Percentiles rank a stretch among this genome's conserved stretches.
phyloP scores from a whole-genome alignment of 73 alveolate species.

The Tetrahymena elliotti region DNA sequence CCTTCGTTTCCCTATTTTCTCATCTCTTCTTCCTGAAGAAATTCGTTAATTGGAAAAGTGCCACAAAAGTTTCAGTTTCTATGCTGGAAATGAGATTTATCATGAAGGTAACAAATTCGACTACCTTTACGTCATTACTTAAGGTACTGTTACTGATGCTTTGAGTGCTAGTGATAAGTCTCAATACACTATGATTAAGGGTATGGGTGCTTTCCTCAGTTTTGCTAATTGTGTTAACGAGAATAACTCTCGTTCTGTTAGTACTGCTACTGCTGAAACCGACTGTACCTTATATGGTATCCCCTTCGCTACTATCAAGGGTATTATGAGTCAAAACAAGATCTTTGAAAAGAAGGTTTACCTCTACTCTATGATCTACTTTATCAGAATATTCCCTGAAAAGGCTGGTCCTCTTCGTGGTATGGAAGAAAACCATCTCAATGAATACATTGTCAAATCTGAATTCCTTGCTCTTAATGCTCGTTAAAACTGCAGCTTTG shows the following conservation, averaged over 20 bases:
- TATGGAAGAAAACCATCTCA: neutral
- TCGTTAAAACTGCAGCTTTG: neutral
- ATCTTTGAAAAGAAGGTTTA: neutral
- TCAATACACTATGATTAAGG: neutral
- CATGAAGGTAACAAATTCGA: constrained; percentile 29
- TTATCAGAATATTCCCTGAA: neutral
- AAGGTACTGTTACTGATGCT: constrained; percentile 36
- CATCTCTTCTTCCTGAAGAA: constrained; percentile 13
- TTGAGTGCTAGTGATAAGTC: neutral
- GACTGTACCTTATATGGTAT: neutral
- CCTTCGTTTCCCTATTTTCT: constrained; percentile 30
- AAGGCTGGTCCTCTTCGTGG: neutral
- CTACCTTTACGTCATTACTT: constrained; percentile 4
- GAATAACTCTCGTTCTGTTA: neutral
- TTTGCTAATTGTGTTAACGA: constrained; percentile 15
- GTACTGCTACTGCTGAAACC: neutral
- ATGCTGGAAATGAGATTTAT: constrained; percentile 19
- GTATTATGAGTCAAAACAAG: neutral
- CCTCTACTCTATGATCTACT: neutral
- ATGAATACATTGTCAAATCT: neutral
- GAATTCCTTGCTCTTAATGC: neutral
- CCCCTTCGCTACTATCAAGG: neutral
- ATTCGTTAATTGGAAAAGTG: constrained; percentile 6
- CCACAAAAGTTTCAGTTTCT: constrained; percentile 1
- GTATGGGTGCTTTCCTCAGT: constrained; percentile 25